Percentiles rank a stretch among this genome's conserved stretches.
Evolutionary conservation across 345 rosid species (phyloP).

Genomic region (Salix suchowensis): DNA sequence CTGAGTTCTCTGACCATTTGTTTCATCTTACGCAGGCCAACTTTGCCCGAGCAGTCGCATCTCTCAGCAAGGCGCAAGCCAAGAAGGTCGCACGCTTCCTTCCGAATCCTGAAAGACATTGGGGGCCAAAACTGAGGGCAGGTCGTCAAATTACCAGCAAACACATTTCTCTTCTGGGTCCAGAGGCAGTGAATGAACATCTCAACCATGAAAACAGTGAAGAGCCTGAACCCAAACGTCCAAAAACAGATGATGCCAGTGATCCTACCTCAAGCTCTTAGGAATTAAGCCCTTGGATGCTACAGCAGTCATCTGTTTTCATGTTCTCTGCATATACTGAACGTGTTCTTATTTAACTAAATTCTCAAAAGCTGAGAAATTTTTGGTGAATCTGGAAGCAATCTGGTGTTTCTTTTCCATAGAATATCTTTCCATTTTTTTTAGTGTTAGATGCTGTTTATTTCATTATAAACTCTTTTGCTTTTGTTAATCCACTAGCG

Average conservation of each 20-base stretch:
- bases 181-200: slow-evolving; percentile 76
- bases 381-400: background rate
- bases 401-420: background rate
- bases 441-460: slow-evolving; percentile 3
- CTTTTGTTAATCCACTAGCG: background rate
- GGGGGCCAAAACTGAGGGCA: slow-evolving; percentile 98
- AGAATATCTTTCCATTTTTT: slow-evolving; percentile 10
- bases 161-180: slow-evolving; percentile 89
- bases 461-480: background rate
- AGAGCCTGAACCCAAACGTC: slow-evolving; percentile 45
- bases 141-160: slow-evolving; percentile 94
- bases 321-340: background rate
- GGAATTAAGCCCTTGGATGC: background rate
- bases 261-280: background rate
- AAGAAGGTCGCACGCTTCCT: slow-evolving; percentile 89
- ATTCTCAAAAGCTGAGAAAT: background rate
- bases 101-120: slow-evolving; percentile 96
- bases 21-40: slow-evolving; percentile 53
- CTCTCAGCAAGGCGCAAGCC: slow-evolving; percentile 91
- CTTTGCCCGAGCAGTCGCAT: slow-evolving; percentile 80
- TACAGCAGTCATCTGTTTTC: background rate
- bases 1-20: background rate
- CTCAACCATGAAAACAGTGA: slow-evolving; percentile 43
- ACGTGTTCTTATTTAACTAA: background rate
- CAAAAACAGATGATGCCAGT: slow-evolving; percentile 31